Base-by-base conservation (phyloP, 768 basidiomycete genomes). In the Boletus eberwhitei region DNA sequence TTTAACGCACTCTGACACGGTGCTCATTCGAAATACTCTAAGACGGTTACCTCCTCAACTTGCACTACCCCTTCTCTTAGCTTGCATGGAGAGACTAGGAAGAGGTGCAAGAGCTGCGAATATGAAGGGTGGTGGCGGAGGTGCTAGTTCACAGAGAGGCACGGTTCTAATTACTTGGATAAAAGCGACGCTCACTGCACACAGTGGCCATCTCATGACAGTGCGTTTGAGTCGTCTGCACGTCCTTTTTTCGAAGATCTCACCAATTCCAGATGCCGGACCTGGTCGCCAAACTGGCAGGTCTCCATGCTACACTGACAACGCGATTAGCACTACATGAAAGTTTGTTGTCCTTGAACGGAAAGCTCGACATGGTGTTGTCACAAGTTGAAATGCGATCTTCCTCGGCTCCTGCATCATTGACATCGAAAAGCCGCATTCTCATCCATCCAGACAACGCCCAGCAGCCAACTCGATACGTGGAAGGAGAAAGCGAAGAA, bases 121-220 rank as follows among this genome's bases (percentile, higher is more conserved):
- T 50, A 84, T 86, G 79, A 89, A 87, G 68, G 87, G 90, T 4
- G 81, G 89, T 3, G 87, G 88, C 1, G 86, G 84, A 0, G 90
- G 86, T 50, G 89, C 87, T 49, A 92, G 87, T 65, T 84, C 85
- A 41, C 90, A 90, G 72, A 76, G 88, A 59, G 89, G 84, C 43
- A 82, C 73, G 42, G 83, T 79, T 39, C 77, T 92, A 53, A 79
- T 88, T 48, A 79, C 71, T 50, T 98, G 87, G 93, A 77, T 90
- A 58, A 88, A 86, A 71, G 85, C 86, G 8, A 90, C 92, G 5
- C 75, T 99, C 50, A 79, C 87, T 14, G 79, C 93, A 14, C 93
- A 98, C 70, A 88, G 92, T 44, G 88, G 89, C 0, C 87, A 98
- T 70, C 80, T 99, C 50, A 90, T 98, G 87, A 96, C 95, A 36